Base-by-base conservation (phyloP, 176 grass and related monocot genomes). In the Ensete glaucum region DNA sequence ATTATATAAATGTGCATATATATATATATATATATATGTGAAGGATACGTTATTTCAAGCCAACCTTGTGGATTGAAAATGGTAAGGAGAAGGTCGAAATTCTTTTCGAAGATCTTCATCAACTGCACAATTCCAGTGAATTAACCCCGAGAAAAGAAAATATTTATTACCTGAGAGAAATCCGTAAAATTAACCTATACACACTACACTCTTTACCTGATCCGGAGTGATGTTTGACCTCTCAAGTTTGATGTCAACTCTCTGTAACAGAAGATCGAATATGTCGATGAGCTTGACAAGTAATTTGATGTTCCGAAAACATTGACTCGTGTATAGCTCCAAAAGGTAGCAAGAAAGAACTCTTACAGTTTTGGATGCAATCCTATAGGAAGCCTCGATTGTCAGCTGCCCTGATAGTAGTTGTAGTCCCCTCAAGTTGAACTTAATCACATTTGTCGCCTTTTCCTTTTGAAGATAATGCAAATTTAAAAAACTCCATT, bases 1-100 rank as follows among this genome's bases (percentile, higher is more conserved):
- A 23, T 23, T 23, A 56, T 48, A 9, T 50, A 50, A 1, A 69
- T 13, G 62, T 75, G 3, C 8, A 22, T 16, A 8, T 54, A 27
- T 50, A 76, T 70, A 16, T 69, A 27, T 52, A 52, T 34, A 34
- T 43, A 17, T 11, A 51, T 21, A n/a, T 10, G 26, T 69, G 57
- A 81, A 92, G 93, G 87, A 96, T 97, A 97, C 90, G 85, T 97
- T 88, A 97, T 97, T 81, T 97, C 93, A 3, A 97, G 85, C 90
- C 90, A 97, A 8, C 93, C 93, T 74, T 97, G 90, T 1, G 93
- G 93, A 23, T 97, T 93, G 83, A 97, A 97, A 85, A 88, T 90
- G 50, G 73, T 82, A 58, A 97, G 85, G 66, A 97, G 93, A 68
- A 93, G 73, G 62, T 88, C 87, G 16, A 92, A 87, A 75, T 97